Evolutionary conservation across 495 filamentous ascomycete species (phyloP).

Genomic region (Oleoguttula mirabilis): DNA sequence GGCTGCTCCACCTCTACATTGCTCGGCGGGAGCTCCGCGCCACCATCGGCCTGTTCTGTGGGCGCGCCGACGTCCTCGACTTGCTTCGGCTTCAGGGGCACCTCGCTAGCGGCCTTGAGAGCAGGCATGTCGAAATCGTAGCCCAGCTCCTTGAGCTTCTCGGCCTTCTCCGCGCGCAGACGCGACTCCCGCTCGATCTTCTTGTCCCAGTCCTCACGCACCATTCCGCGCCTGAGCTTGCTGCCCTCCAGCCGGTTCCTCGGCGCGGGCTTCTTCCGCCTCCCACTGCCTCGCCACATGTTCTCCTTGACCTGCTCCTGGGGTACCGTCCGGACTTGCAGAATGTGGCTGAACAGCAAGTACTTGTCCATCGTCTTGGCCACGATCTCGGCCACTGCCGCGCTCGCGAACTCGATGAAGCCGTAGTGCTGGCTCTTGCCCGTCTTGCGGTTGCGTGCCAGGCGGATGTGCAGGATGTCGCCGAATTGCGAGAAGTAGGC

Average conservation of each 20-base stretch:
- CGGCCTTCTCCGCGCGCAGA: constrained; percentile 49
- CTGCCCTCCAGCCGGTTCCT: constrained; percentile 72
- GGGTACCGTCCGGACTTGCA: constrained; percentile 71
- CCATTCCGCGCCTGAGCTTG: constrained; percentile 53
- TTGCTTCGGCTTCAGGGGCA: constrained; percentile 29
- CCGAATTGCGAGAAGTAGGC: constrained; percentile 95
- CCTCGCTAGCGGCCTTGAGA: constrained; percentile 54
- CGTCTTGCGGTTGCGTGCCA: constrained; percentile 82
- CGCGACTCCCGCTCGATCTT: constrained; percentile 57
- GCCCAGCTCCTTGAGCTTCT: constrained; percentile 66
- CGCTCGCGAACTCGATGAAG: constrained; percentile 76
- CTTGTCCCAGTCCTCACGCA: constrained; percentile 64
- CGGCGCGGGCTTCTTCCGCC: constrained; percentile 69
- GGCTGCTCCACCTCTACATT: constrained; percentile 4
- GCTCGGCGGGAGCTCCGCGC: constrained; percentile 16
- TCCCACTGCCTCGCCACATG: constrained; percentile 73
- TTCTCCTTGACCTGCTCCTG: constrained; percentile 63
- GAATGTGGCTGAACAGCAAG: constrained; percentile 80
- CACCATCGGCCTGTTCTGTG: constrained; percentile 26
- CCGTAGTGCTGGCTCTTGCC: constrained; percentile 83
- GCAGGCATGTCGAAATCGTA: constrained; percentile 72
- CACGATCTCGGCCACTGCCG: constrained; percentile 73
- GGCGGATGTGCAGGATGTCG: constrained; percentile 62
- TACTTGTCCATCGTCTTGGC: constrained; percentile 96
- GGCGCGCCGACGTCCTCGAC: constrained; percentile 22